Percentiles rank a stretch among this genome's conserved stretches.
These are phyloP conservation scores for Rhodosporidiobolus odoratus DNA, from an alignment of 768 basidiomycete species.

Conservation along the genomic window DNA sequence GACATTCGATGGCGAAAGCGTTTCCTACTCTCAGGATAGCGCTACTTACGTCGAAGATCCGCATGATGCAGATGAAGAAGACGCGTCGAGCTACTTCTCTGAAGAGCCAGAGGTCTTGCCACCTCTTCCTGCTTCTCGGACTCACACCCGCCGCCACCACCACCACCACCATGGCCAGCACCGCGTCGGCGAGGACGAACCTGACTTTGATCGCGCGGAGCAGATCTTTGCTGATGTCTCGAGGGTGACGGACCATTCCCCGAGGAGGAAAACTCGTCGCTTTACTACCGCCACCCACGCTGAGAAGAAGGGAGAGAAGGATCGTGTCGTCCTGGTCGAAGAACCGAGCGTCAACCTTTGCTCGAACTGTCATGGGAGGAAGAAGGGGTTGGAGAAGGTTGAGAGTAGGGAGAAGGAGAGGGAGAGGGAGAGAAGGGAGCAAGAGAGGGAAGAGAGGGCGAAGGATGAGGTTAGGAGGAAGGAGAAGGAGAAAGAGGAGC, in stretches of 20 bases:
- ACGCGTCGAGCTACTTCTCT: background rate
- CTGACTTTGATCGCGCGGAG: constrained; percentile 25
- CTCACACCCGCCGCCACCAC: constrained; percentile 8
- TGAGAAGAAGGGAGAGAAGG: background rate
- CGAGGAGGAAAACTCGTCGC: no score
- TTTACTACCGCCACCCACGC: background rate
- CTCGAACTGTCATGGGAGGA: constrained; percentile 15
- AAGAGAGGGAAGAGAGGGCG: background rate
- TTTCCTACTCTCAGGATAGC: background rate
- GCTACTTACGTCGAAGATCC: background rate
- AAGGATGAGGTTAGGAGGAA: constrained; percentile 10
- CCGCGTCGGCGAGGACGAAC: constrained; percentile 17
- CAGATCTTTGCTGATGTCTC: constrained; percentile 19
- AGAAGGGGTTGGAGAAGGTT: background rate
- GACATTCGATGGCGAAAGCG: constrained; percentile 1
- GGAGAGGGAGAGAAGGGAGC: constrained; percentile 9
- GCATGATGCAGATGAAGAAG: background rate
- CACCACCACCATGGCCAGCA: background rate
- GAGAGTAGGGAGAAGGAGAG: constrained; percentile 33
- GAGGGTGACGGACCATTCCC: background rate
- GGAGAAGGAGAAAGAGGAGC: constrained; percentile 28
- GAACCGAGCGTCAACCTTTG: constrained; percentile 17
- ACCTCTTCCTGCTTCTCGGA: background rate
- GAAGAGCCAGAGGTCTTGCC: background rate
- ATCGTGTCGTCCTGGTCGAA: constrained; percentile 17